Percentiles rank a stretch among this genome's conserved stretches.
phyloP scores from a whole-genome alignment of 495 filamentous ascomycete genomes.

The Apiosordaria backusii region DNA sequence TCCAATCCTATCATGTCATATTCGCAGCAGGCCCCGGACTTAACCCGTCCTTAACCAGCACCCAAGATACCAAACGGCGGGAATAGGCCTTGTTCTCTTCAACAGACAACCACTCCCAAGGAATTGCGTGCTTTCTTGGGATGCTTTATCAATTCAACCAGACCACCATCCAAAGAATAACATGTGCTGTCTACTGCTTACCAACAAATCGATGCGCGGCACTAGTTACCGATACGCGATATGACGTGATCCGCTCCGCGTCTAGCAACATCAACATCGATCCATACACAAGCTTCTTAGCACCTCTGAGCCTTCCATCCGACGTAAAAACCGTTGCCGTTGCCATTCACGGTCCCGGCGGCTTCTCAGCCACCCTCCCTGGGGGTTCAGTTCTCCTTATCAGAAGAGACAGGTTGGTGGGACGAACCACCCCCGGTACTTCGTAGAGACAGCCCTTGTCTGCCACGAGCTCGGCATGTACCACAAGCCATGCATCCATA shows the following conservation, averaged over 20 bases:
- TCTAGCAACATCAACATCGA: constrained; percentile 25
- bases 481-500: neutral
- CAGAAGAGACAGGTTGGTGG: constrained; percentile 5
- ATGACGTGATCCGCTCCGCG: constrained; percentile 28
- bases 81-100: neutral
- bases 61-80: neutral
- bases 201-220: neutral
- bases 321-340: neutral
- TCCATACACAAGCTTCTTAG: neutral
- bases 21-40: neutral
- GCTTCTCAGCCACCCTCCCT: neutral
- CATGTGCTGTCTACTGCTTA: constrained; percentile 15
- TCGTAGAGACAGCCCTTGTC: neutral
- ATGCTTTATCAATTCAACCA: neutral
- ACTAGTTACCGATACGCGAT: constrained; percentile 14
- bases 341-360: neutral
- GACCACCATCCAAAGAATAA: too few species aligned
- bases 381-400: constrained; percentile 3
- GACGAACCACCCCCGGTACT: too few species aligned
- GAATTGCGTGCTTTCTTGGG: neutral
- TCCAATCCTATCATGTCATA: too few species aligned
- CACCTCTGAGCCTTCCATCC: neutral
- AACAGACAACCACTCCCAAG: neutral
- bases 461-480: neutral
- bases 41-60: neutral